Base-by-base conservation (phyloP, 2,329 filamentous ascomycete species). In the Penicillium sp. region DNA sequence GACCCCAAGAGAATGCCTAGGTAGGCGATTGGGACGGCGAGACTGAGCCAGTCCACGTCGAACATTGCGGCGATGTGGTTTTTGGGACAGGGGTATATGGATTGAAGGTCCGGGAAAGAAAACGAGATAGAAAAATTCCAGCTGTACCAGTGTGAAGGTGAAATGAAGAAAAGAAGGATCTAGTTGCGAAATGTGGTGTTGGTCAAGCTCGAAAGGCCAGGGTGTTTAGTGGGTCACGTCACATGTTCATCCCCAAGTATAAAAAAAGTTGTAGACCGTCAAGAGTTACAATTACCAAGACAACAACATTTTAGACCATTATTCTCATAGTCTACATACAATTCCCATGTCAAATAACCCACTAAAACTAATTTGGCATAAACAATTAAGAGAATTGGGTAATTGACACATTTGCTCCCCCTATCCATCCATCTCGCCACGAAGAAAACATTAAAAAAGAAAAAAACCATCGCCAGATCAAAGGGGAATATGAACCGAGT, bases 11-110 rank as follows among this genome's bases (percentile, higher is more conserved):
- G 87, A 58, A 97, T 90, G 66, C 86, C 82, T 58, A 99, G 83
- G 78, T 99, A 99, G 78, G 91, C 88, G 71, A 97, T 84, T 59
- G 94, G 93, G 69, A 97, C 85, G 71, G 86, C 81, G 60, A 97
- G 87, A 78, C 90, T 89, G 77, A 89, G 79, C 91, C 91, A 96
- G 82, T 95, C 85, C 50, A 66, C 63, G 49, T 46, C 54, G 60
- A 84, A 78, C 76, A 82, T 81, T 55, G 64, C 68, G 67, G 53
- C 49, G 55, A 41, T 50, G 50, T 38, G 53, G 48, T 9, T 47
- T 43, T 49, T 31, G 5, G 31, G 45, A 41, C 33, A 45, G 44
- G 48, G 45, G 19, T 36, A 52, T 56, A 46, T 27, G 19, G 23
- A 25, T 33, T 27, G 25, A 23, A 29, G 10, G 23, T 33, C 19